A percentile compares a stretch with the other conserved stretches of the same genome.
Conservation (phyloP, 768 basidiomycete species). For the Nidula microcarpa region DNA sequence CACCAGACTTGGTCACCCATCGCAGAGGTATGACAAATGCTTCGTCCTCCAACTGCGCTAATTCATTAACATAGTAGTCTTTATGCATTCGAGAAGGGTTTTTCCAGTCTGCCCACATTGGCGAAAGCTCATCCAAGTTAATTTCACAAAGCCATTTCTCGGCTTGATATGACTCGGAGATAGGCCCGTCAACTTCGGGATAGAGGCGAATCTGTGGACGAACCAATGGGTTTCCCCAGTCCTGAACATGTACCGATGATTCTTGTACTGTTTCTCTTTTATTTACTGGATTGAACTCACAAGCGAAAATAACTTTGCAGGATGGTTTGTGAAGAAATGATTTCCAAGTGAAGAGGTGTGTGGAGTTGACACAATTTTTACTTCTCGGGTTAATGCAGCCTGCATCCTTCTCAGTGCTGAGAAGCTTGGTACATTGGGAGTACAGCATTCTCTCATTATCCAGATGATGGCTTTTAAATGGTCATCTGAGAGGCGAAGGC, state of each 20-base stretch:
- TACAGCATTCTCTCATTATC: too few relatives aligned
- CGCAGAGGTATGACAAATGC: slow-evolving; percentile 11
- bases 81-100: neutral
- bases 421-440: too few relatives aligned
- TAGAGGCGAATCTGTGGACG: slow-evolving; percentile 15
- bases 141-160: slow-evolving; percentile 18
- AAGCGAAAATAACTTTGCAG: slow-evolving; percentile 7
- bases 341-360: too few relatives aligned
- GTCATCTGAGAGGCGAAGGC: too few relatives aligned
- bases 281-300: slow-evolving; percentile 7
- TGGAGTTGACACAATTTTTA: too few relatives aligned
- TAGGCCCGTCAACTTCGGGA: slow-evolving; percentile 13
- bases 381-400: too few relatives aligned
- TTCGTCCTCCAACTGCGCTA: slow-evolving; percentile 10
- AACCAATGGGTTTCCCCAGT: slow-evolving; percentile 22
- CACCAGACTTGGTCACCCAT: slow-evolving; percentile 12
- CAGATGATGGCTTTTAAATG: too few relatives aligned
- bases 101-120: slow-evolving; percentile 24
- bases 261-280: neutral
- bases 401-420: too few relatives aligned
- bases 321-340: slow-evolving; percentile 24
- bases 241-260: slow-evolving; percentile 12
- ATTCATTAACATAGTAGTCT: slow-evolving; percentile 22
- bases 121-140: slow-evolving; percentile 7
- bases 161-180: slow-evolving; percentile 22